Conservation (phyloP, 768 basidiomycete genomes). For the Lyophyllum atratum region DNA sequence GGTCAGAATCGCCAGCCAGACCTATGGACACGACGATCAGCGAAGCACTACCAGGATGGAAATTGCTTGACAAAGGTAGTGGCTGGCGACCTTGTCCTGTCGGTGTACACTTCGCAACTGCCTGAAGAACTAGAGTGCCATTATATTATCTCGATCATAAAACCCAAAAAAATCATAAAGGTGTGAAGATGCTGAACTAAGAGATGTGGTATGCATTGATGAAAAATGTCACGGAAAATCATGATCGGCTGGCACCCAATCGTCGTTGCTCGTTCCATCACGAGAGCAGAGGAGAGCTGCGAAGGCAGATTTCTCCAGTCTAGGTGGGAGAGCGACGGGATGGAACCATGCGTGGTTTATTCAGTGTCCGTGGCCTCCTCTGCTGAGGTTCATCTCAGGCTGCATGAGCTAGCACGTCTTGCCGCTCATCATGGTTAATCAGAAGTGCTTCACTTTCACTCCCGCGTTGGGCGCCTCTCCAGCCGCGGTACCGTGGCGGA, state of each 20-base stretch:
- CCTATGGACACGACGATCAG: not conserved
- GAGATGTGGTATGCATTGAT: not conserved
- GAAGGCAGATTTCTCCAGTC: not conserved
- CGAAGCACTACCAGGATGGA: conserved; percentile 53
- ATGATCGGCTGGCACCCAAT: not conserved
- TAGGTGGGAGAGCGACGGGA: not conserved
- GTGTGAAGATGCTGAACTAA: not conserved
- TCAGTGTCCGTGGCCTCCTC: conserved; percentile 20
- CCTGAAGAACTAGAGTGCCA: not conserved
- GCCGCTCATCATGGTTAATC: conserved; percentile 20
- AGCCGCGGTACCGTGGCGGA: conserved; percentile 47
- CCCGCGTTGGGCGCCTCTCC: conserved; percentile 16
- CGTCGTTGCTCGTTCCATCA: not conserved
- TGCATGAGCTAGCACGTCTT: conserved; percentile 13
- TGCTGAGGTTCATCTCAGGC: conserved; percentile 14
- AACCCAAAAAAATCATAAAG: not conserved
- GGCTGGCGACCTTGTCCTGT: conserved; percentile 72
- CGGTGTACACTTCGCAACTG: conserved; percentile 45
- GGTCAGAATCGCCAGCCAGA: not conserved
- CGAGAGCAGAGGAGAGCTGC: not conserved
- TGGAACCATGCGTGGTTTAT: conserved; percentile 8
- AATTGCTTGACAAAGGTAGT: conserved; percentile 37
- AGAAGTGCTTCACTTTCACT: conserved; percentile 12
- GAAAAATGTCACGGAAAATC: not conserved
- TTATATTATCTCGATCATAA: not conserved